Conservation (phyloP, 345 rosid genomes). For the Populus tremula region DNA sequence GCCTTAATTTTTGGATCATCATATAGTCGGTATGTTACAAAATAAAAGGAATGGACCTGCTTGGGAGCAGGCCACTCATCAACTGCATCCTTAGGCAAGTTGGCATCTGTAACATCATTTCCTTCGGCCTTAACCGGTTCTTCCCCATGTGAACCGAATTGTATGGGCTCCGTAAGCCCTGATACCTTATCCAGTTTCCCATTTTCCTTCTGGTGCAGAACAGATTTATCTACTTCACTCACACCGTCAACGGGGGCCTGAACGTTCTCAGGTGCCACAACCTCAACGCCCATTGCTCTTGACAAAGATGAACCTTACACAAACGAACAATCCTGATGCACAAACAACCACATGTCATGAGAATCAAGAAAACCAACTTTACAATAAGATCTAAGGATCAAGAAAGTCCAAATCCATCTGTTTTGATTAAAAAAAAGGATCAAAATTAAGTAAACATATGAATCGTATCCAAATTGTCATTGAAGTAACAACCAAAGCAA, state of each 20-base stretch:
- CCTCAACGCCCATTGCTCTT: slow-evolving; percentile 75
- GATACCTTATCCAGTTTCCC: slow-evolving; percentile 48
- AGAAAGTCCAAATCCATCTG: background rate
- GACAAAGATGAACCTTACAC: slow-evolving; percentile 17
- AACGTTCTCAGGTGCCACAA: slow-evolving; percentile 66
- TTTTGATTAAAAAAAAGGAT: background rate
- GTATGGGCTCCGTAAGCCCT: slow-evolving; percentile 37
- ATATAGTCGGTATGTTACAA: slow-evolving; percentile 47
- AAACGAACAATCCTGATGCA: slow-evolving; percentile 2
- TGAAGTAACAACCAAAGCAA: background rate
- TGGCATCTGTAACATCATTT: slow-evolving; percentile 36
- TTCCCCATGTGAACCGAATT: slow-evolving; percentile 59
- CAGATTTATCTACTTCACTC: slow-evolving; percentile 31
- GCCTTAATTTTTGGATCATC: slow-evolving; percentile 64
- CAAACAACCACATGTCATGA: background rate
- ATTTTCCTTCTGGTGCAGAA: slow-evolving; percentile 40
- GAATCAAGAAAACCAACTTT: background rate
- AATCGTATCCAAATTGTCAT: background rate
- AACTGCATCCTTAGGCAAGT: slow-evolving; percentile 56
- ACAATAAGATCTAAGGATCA: background rate
- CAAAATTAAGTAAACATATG: background rate
- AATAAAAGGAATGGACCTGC: slow-evolving; percentile 63
- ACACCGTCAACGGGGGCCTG: slow-evolving; percentile 50
- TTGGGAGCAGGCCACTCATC: slow-evolving; percentile 81
- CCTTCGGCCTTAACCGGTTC: slow-evolving; percentile 44